Evolutionary conservation across 345 rosid species (phyloP).

Genomic region (Eucalyptus pumila): DNA sequence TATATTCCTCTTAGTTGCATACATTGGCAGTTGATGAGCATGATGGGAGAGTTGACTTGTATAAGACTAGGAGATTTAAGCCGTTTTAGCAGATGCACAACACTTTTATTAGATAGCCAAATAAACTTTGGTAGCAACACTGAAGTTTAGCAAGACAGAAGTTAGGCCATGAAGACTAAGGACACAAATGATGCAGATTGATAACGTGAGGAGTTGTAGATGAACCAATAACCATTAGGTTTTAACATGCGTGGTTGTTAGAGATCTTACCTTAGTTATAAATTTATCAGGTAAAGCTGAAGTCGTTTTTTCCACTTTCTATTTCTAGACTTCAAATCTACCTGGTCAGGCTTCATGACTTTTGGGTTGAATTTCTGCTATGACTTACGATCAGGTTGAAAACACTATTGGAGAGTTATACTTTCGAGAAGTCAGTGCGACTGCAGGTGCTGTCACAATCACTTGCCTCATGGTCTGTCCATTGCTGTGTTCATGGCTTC

Average conservation of each 20-base stretch:
- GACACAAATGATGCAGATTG: not conserved
- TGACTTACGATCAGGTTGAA: conserved; percentile 32
- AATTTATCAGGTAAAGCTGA: not conserved
- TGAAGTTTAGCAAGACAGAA: not conserved
- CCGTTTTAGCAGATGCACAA: not conserved
- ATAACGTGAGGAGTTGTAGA: not conserved
- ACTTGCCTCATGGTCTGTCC: conserved; percentile 82
- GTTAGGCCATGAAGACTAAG: not conserved
- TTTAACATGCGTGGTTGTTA: not conserved
- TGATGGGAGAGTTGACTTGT: not conserved
- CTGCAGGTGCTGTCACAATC: conserved; percentile 77
- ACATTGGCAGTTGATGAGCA: not conserved
- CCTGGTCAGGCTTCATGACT: not conserved
- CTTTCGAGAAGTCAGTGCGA: conserved; percentile 60
- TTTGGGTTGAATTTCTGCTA: not conserved
- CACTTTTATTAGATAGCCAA: not conserved
- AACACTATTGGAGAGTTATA: conserved; percentile 42
- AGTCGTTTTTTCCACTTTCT: not conserved
- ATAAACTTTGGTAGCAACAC: not conserved
- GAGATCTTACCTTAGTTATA: not conserved
- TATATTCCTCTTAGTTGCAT: not conserved
- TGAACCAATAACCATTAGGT: not conserved
- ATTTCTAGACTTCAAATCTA: not conserved
- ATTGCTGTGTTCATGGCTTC: not conserved
- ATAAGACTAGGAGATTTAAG: not conserved